Evolutionary conservation across 441 rosid species (phyloP).

Genomic region (Kokia cookei): DNA sequence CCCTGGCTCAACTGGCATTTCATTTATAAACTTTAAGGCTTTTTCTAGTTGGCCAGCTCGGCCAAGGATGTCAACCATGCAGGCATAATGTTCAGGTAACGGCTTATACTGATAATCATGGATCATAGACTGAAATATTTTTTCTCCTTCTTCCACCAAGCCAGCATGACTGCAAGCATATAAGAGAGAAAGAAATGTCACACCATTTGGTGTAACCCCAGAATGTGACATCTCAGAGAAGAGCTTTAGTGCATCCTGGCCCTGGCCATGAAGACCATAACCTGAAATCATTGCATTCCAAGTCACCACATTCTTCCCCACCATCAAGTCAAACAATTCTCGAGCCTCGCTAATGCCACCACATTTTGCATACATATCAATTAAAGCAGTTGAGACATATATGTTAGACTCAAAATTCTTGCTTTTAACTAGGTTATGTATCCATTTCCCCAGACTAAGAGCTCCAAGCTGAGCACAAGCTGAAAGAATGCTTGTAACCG

Average conservation of each 20-base stretch:
- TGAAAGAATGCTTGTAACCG: constrained; percentile 34
- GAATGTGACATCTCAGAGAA: constrained; percentile 12
- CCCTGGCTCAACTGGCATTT: constrained; percentile 42
- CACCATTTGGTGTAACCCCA: constrained; percentile 22
- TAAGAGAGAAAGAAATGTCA: constrained; percentile 31
- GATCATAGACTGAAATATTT: constrained; percentile 33
- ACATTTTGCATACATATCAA: constrained; percentile 35
- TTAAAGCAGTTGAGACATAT: constrained; percentile 23
- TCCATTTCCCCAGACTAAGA: constrained; percentile 30
- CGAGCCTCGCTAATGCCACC: constrained; percentile 24
- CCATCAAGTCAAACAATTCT: constrained; percentile 20
- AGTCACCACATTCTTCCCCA: constrained; percentile 25
- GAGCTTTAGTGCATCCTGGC: constrained; percentile 20
- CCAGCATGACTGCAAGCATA: constrained; percentile 47
- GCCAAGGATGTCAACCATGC: constrained; percentile 43
- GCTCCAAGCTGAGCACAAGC: constrained; percentile 32
- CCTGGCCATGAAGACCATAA: constrained; percentile 32
- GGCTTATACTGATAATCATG: constrained; percentile 23
- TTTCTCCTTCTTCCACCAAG: constrained; percentile 35
- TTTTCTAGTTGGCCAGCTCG: constrained; percentile 35
- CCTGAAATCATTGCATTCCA: constrained; percentile 36
- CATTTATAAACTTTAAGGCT: constrained; percentile 32
- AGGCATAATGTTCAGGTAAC: constrained; percentile 42
- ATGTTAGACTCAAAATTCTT: constrained; percentile 14
- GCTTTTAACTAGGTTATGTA: constrained; percentile 22